Percentiles rank a stretch among this genome's conserved stretches.
Conservation (phyloP, 345 rosid species). For the Pistacia vera region DNA sequence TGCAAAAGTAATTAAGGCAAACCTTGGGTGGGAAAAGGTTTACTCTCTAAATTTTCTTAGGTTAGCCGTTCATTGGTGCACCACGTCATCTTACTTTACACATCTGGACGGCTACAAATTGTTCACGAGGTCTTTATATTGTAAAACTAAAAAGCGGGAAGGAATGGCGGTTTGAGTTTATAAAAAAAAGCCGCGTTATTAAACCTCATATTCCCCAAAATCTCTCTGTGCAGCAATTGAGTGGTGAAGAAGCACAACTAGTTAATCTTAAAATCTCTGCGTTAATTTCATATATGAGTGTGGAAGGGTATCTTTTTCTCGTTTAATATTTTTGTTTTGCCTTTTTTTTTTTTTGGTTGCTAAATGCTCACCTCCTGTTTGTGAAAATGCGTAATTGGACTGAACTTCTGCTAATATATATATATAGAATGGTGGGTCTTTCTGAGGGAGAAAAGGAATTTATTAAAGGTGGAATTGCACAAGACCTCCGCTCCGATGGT, state of each 20-base stretch:
- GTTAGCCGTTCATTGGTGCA: too few species aligned
- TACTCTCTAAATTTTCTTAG: too few species aligned
- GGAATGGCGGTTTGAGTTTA: background rate
- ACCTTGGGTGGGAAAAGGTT: too few species aligned
- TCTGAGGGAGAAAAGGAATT: slow-evolving; percentile 73
- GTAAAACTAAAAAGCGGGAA: background rate
- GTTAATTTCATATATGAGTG: too few species aligned
- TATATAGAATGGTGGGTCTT: slow-evolving; percentile 67
- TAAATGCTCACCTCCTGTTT: slow-evolving; percentile 3
- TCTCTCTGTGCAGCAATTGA: background rate
- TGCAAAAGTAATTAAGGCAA: too few species aligned
- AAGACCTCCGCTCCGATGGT: slow-evolving; percentile 83
- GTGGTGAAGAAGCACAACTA: background rate
- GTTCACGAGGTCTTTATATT: too few species aligned
- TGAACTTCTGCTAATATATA: background rate
- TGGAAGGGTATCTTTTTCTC: background rate
- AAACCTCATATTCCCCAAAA: background rate
- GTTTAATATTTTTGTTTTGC: background rate
- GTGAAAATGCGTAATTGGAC: slow-evolving; percentile 10
- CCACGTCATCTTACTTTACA: too few species aligned
- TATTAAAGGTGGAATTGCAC: slow-evolving; percentile 80
- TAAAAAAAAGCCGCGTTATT: background rate
- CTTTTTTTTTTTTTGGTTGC: background rate
- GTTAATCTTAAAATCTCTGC: too few species aligned
- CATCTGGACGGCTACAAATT: too few species aligned